Evolutionary conservation across 2,329 filamentous ascomycete species (phyloP).

Genomic region (Penicillium palitans): DNA sequence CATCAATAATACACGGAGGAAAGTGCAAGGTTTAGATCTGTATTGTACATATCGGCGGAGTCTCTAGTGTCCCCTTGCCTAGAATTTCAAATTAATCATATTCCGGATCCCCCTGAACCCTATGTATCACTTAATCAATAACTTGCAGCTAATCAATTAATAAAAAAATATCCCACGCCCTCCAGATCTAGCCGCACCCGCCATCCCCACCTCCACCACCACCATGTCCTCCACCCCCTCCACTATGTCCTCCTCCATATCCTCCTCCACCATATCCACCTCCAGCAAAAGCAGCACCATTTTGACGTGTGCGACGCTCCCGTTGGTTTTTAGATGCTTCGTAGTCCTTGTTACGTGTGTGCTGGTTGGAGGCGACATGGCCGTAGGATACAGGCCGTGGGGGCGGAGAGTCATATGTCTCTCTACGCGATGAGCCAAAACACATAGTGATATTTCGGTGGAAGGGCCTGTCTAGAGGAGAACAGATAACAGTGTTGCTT

Average conservation of each 20-base stretch:
- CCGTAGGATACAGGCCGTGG: not conserved
- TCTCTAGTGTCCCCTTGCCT: not conserved
- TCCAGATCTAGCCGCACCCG: constrained; percentile 4
- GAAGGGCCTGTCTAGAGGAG: not conserved
- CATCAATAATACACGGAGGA: not conserved
- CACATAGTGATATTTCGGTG: constrained; percentile 4
- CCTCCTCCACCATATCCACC: not conserved
- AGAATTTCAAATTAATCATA: not conserved
- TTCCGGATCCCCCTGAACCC: not conserved
- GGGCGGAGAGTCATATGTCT: constrained; percentile 1
- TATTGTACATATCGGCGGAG: not conserved
- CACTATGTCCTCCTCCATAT: not conserved
- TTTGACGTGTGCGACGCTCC: not conserved
- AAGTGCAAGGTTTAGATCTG: not conserved
- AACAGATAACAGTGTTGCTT: not conserved
- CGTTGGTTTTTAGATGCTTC: not conserved
- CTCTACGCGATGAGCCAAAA: constrained; percentile 2
- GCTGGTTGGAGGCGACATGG: not conserved
- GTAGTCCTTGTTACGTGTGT: not conserved
- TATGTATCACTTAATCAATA: not conserved
- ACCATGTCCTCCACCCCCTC: not conserved
- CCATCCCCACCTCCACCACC: not conserved
- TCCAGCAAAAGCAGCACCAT: not conserved
- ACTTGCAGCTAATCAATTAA: not conserved
- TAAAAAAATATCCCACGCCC: too few relatives aligned